phyloP scores from a whole-genome alignment of 1,284 basidiomycete genomes.

The Moesziomyces antarcticus region DNA sequence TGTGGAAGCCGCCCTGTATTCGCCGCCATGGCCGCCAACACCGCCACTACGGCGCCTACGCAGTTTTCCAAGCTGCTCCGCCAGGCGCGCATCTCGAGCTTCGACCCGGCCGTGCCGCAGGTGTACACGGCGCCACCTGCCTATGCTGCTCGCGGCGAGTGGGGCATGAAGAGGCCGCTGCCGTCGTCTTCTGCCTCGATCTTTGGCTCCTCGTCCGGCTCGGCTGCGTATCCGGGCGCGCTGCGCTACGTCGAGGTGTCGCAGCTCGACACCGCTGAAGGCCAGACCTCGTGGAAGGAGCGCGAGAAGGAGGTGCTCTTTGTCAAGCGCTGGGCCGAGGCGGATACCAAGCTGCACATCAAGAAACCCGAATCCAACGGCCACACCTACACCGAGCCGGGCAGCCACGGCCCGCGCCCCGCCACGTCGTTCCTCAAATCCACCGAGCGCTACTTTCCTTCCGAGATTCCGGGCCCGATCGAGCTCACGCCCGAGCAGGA shows the following conservation, averaged over 20 bases:
- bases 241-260: constrained; percentile 57
- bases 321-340: constrained; percentile 56
- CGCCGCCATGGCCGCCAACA: constrained; percentile 28
- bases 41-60: constrained; percentile 36
- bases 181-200: constrained; percentile 49
- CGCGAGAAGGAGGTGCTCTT: constrained; percentile 58
- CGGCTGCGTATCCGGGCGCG: constrained; percentile 41
- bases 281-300: constrained; percentile 60
- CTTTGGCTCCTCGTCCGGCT: constrained; percentile 51
- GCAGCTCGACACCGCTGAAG: constrained; percentile 51
- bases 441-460: constrained; percentile 44
- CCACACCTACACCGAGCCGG: constrained; percentile 19
- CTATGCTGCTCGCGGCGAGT: constrained; percentile 60
- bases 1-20: not conserved
- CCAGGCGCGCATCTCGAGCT: constrained; percentile 53
- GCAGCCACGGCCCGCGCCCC: constrained; percentile 37
- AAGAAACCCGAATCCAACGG: constrained; percentile 18
- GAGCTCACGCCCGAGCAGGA: constrained; percentile 29
- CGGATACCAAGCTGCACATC: constrained; percentile 49
- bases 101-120: constrained; percentile 55
- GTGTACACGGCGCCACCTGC: constrained; percentile 61
- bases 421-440: constrained; percentile 38
- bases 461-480: constrained; percentile 36
- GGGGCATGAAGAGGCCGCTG: constrained; percentile 61
- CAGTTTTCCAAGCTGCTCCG: constrained; percentile 57